Percentiles rank a stretch among this genome's conserved stretches.
These are phyloP conservation scores for Mesotaenium endlicherianum DNA, from an alignment of 139 green algal genomes.

Conservation along the genomic window DNA sequence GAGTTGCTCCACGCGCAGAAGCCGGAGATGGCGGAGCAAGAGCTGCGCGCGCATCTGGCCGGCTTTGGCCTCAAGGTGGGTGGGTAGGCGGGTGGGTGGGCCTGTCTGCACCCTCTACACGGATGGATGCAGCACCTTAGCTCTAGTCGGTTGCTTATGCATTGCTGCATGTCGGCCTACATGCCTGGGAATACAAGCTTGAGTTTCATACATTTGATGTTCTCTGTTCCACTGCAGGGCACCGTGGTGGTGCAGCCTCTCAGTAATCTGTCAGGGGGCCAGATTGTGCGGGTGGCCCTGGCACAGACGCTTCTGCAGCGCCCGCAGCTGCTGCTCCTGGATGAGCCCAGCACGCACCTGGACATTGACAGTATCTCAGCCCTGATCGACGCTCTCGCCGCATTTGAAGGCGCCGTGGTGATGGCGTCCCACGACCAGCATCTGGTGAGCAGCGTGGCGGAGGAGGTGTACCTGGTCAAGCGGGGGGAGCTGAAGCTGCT, in stretches of 20 bases:
- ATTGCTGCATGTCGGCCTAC: too few species aligned
- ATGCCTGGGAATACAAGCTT: too few species aligned
- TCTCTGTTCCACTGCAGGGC: too few species aligned
- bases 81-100: too few species aligned
- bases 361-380: constrained; percentile 40
- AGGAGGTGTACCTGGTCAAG: constrained; percentile 71
- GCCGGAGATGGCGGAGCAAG: constrained; percentile 35
- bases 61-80: constrained; percentile 25
- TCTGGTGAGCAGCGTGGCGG: constrained; percentile 69
- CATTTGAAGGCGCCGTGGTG: constrained; percentile 67
- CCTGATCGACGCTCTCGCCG: constrained; percentile 64
- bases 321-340: constrained; percentile 58
- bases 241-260: constrained; percentile 1
- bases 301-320: constrained; percentile 31
- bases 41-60: constrained; percentile 47
- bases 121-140: too few species aligned
- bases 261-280: constrained; percentile 32
- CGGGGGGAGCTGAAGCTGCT: not conserved
- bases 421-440: constrained; percentile 74
- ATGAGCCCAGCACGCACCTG: constrained; percentile 56
- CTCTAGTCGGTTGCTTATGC: too few species aligned
- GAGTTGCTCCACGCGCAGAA: constrained; percentile 33
- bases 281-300: constrained; percentile 45
- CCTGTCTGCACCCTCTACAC: too few species aligned
- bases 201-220: too few species aligned